These are phyloP conservation scores for Aspergillus proliferans DNA, from an alignment of 2,329 filamentous ascomycete genomes.

Conservation along the genomic window DNA sequence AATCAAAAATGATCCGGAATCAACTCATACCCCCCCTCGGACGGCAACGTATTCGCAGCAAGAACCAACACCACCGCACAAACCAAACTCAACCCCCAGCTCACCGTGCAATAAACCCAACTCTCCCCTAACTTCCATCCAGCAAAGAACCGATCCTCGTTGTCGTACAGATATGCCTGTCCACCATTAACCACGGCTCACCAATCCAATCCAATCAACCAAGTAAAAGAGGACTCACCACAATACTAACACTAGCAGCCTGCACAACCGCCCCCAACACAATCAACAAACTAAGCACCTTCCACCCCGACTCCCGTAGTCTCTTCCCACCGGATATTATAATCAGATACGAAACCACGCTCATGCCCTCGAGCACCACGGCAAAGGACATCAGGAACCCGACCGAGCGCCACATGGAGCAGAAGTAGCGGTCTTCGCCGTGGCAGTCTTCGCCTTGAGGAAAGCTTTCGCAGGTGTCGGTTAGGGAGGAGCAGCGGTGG, in stretches of 20 bases:
- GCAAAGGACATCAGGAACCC: constrained; percentile 84
- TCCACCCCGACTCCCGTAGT: constrained; percentile 77
- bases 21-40: constrained; percentile 81
- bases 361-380: constrained; percentile 73
- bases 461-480: constrained; percentile 51
- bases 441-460: constrained; percentile 63
- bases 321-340: constrained; percentile 73
- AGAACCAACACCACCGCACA: constrained; percentile 55
- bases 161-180: constrained; percentile 75
- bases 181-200: constrained; percentile 2
- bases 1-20: constrained; percentile 45
- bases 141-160: constrained; percentile 74
- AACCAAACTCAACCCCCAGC: constrained; percentile 51
- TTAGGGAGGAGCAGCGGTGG: constrained; percentile 67
- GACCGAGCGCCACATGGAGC: constrained; percentile 82
- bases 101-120: constrained; percentile 65
- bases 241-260: constrained; percentile 70
- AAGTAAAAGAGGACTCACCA: constrained; percentile 54
- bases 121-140: constrained; percentile 77
- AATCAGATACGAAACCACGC: constrained; percentile 71
- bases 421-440: constrained; percentile 67
- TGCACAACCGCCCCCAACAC: constrained; percentile 61
- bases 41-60: constrained; percentile 64
- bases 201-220: background rate
- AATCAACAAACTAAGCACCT: constrained; percentile 62